Evolutionary conservation across 371 early-diverging fungal genomes (phyloP), one percentile per base, ranked within the genome.

Genomic region (Neoconidiobolus thromboides): DNA sequence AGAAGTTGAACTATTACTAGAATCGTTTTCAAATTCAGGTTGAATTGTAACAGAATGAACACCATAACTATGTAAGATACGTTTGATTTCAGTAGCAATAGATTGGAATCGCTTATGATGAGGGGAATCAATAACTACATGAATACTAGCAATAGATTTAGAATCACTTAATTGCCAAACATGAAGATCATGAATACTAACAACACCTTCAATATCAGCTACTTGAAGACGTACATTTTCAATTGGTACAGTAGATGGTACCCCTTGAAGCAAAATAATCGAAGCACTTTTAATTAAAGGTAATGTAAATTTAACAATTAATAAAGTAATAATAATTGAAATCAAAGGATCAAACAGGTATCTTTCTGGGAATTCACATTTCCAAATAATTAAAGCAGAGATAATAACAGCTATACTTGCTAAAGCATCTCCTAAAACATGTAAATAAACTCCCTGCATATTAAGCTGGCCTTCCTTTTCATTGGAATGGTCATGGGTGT

Each of bases 371-470:
- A 75, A 82, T 9, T 71, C 64, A 0, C 81, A 77, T 47, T 83
- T 72, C 79, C 84, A 87, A 42, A 89, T 86, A 60, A 94, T 76
- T 56, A 90, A 67, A 0, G 88, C 83, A 41, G 87, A 79, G 46
- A 81, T 71, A 60, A 97, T 89, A 6, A 96, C 96, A 4, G 89
- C 98, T 26, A 93, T 70, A 53, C 87, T 88, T 41, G 90, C 92
- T n/a, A 95, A 72, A 6, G 91, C 83, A 71, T 97, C 98, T 43
- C 98, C 96, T 36, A 93, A 65, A 37, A 94, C 89, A 71, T 97
- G 96, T 44, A 96, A 73, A 70, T 93, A 93, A 15, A 95, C 86
- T 46, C 93, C 93, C 55, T 75, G 82, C 91, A 92, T 91, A 69
- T 93, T 91, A 43, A 90, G 70, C 60, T 82, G 78, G 1, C 82